Percentiles rank a stretch among this genome's conserved stretches.
Conservation (phyloP, 2,329 filamentous ascomycete genomes). For the Alternaria hordeiaustralica region DNA sequence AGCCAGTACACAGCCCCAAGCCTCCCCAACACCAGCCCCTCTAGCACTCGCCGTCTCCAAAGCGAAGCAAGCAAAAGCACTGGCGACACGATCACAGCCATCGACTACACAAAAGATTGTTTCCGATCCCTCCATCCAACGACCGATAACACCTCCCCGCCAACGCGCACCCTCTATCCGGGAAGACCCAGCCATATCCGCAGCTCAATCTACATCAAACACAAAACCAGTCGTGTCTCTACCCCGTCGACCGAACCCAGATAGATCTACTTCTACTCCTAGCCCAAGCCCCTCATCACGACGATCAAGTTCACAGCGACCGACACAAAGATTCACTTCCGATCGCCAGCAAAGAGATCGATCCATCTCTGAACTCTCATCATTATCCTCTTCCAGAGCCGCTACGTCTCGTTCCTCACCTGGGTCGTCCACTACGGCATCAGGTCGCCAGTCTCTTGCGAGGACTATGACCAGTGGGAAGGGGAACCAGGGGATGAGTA, state of each 20-base stretch:
- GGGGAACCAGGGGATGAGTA: constrained; percentile 20
- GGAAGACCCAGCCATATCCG: constrained; percentile 10
- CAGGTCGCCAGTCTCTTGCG: constrained; percentile 16
- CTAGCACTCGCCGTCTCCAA: constrained; percentile 1
- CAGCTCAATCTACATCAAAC: background rate
- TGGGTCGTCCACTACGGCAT: background rate
- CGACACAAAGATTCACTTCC: background rate
- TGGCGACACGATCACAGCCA: background rate
- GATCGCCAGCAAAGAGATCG: constrained; percentile 8
- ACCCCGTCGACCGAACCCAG: background rate
- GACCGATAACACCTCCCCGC: constrained; percentile 8
- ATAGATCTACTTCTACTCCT: background rate
- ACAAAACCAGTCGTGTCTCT: background rate
- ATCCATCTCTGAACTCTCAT: constrained; percentile 6
- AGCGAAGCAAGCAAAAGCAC: background rate
- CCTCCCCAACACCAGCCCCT: constrained; percentile 5
- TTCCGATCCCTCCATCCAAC: background rate
- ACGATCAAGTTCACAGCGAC: constrained; percentile 2
- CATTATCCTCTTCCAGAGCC: background rate
- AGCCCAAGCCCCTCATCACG: background rate
- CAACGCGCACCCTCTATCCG: constrained; percentile 1
- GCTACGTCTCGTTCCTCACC: background rate
- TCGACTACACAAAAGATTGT: background rate
- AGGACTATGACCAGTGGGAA: constrained; percentile 31
- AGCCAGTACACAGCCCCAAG: background rate